Evolutionary conservation across 1,284 basidiomycete genomes (phyloP).

Genomic region (Ceratobasidium sp.): DNA sequence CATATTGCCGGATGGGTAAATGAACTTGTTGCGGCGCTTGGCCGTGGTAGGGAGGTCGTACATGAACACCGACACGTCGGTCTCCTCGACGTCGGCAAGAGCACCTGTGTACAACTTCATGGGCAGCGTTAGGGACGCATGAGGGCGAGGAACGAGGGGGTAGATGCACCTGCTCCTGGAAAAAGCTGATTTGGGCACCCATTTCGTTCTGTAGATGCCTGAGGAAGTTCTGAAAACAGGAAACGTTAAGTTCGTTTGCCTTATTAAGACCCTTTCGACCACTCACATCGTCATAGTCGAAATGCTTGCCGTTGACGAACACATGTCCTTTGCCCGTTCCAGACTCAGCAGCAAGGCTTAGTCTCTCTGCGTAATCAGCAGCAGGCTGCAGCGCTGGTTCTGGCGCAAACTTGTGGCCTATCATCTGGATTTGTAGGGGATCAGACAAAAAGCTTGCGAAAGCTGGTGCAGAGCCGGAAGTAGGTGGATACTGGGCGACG

Average conservation of each 20-base stretch:
- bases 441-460: constrained; percentile 25
- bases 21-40: constrained; percentile 74
- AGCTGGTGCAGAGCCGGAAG: constrained; percentile 19
- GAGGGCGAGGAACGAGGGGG: constrained; percentile 10
- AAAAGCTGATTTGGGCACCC: constrained; percentile 68
- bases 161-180: constrained; percentile 72
- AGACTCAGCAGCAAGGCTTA: constrained; percentile 54
- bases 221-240: constrained; percentile 67
- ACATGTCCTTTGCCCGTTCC: constrained; percentile 62
- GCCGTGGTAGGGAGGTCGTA: constrained; percentile 85
- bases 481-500: constrained; percentile 16
- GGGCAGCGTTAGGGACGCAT: constrained; percentile 40
- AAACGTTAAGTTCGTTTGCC: constrained; percentile 19
- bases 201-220: constrained; percentile 72
- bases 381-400: constrained; percentile 50
- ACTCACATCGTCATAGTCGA: constrained; percentile 76
- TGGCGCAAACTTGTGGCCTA: constrained; percentile 31
- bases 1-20: constrained; percentile 65
- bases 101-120: constrained; percentile 72
- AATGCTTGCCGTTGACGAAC: constrained; percentile 91
- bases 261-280: neutral
- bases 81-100: constrained; percentile 64
- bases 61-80: constrained; percentile 76
- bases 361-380: constrained; percentile 63
- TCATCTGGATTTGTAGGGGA: constrained; percentile 35